Conservation (phyloP, 1,284 basidiomycete genomes). For the Boletus mariae region DNA sequence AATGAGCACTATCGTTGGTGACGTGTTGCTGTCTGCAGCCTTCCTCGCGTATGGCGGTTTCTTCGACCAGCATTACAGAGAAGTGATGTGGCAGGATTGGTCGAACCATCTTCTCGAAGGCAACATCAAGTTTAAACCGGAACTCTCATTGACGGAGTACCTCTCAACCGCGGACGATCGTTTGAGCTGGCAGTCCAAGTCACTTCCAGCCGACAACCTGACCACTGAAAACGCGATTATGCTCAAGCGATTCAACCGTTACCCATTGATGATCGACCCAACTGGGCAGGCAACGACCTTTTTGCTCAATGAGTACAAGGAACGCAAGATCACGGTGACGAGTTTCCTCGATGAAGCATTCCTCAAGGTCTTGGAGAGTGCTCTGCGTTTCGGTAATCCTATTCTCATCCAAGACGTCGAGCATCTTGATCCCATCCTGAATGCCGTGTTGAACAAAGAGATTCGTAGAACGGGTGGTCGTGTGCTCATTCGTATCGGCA, state of each 20-base stretch:
- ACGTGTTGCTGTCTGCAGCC: constrained; percentile 93
- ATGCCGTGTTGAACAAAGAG: constrained; percentile 97
- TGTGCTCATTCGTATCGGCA: constrained; percentile 96
- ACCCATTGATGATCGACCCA: constrained; percentile 97
- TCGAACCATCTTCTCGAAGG: constrained; percentile 83
- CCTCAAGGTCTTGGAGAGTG: constrained; percentile 96
- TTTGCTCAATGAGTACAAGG: constrained; percentile 92
- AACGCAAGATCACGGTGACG: constrained; percentile 96
- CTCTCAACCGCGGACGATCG: constrained; percentile 97
- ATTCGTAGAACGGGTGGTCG: constrained; percentile 94
- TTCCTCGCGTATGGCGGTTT: constrained; percentile 98
- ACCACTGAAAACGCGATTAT: constrained; percentile 99
- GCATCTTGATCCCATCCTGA: constrained; percentile 95
- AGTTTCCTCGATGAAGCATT: constrained; percentile 99
- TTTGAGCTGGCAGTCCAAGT: constrained; percentile 92
- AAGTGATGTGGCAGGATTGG: constrained; percentile 98
- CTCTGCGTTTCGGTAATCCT: constrained; percentile 98
- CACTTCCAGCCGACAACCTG: constrained; percentile 90
- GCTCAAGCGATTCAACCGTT: constrained; percentile 97
- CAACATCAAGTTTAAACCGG: constrained; percentile 89
- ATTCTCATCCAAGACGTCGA: constrained; percentile 98
- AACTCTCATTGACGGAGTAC: constrained; percentile 93
- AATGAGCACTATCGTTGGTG: constrained; percentile 98
- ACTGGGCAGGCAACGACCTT: constrained; percentile 98
- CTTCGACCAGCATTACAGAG: constrained; percentile 98